Base-by-base conservation (phyloP, 768 basidiomycete genomes). In the Mycena albidolilacea region DNA sequence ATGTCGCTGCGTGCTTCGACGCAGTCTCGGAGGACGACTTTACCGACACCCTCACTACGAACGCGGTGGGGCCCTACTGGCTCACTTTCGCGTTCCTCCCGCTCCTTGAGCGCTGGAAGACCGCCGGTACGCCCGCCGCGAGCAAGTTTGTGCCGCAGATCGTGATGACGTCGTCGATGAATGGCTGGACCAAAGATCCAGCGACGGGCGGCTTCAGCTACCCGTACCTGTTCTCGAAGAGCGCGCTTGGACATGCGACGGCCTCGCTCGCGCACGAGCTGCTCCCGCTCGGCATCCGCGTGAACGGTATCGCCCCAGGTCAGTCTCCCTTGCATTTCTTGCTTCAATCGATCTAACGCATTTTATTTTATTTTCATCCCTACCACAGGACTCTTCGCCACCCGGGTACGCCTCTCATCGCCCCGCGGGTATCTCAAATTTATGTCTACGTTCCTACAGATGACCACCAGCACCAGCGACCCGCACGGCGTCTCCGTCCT, bases 1-100 rank as follows among this genome's bases (percentile, higher is more conserved):
- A 82, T 73, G 80, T 84, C 23, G 75, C 81, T 10, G 82, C 81
- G 3, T 84, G 83, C 75, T 86, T 85, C 75, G 85, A 86, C 60
- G 73, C 78, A 3, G 76, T 87, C 48, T 64, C 82, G 6, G 79
- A 85, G 46, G 81, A 84, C 5, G 76, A 80, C 17, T 88, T 88
- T 69, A 77, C 81, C 69, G 79, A 84, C 57, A 75, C 75, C 17
- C 58, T 84, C 38, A 79, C 79, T 68, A 84, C 85, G 19, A 87
- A 87, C 72, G 83, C 85, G 0, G 81, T 85, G 11, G 86, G 84
- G 0, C 86, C 88, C 7, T 89, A 88, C 78, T 90, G 89, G 86
- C 80, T 89, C 21, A 85, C 88, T 0, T 87, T 89, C 74, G 88
- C 89, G n/a, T 88, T 89, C 80, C 80, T 90, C 4, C 88, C 88